A percentile compares a stretch with the other conserved stretches of the same genome.
These are phyloP conservation scores for Coemansia sp. DNA, from an alignment of 192 early-diverging fungal species.

Conservation along the genomic window DNA sequence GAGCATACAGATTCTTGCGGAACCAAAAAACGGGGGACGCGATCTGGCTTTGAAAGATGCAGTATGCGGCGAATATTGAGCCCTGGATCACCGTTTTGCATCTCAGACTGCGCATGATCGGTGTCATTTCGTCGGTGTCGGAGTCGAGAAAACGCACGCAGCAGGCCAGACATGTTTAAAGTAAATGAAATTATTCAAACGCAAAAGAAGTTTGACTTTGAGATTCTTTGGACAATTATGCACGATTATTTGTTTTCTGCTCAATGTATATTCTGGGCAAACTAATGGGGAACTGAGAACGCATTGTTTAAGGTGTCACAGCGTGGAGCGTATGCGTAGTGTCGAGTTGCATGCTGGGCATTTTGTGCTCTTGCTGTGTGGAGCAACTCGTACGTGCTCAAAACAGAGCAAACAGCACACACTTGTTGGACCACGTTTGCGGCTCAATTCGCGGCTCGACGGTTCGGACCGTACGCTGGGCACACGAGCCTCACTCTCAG, in stretches of 20 bases:
- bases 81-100: constrained; percentile 14
- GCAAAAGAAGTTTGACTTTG: neutral
- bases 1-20: neutral
- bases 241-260: too few species aligned
- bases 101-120: constrained; percentile 2
- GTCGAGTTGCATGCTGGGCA: neutral
- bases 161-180: constrained; percentile 7
- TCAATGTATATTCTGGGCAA: too few species aligned
- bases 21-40: neutral
- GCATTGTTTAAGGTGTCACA: too few species aligned
- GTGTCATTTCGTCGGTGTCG: neutral
- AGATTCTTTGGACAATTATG: too few species aligned
- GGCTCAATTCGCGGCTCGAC: neutral
- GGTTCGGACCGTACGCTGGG: neutral
- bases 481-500: neutral
- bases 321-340: neutral
- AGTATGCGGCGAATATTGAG: neutral
- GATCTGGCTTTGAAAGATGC: neutral
- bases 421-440: neutral
- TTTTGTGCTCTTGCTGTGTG: too few species aligned
- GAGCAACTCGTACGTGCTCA: constrained; percentile 18
- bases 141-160: constrained; percentile 15
- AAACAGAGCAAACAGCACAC: constrained; percentile 41
- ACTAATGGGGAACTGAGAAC: too few species aligned
- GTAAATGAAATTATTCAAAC: neutral